Evolutionary conservation across 768 basidiomycete species (phyloP), one percentile per base, ranked within the genome.

Genomic region (Naganishia antarctica): DNA sequence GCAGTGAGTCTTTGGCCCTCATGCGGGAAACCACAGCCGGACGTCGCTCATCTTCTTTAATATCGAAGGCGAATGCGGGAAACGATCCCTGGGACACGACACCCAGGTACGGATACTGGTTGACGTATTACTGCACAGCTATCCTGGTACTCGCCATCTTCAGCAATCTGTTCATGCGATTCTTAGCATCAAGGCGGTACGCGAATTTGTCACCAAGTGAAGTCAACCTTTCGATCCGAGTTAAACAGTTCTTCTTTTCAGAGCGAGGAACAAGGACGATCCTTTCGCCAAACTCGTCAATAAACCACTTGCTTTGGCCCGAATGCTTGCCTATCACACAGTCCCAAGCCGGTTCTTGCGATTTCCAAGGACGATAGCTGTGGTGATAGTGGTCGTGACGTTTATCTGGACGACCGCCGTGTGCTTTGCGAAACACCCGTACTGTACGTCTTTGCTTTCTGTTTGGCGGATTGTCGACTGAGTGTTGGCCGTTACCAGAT

Each of bases 341-440:
- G 61, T 49, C 13, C 43, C 59, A 8, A 60, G 59, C 32, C 59
- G 46, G 11, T 60, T 60, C 61, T 49, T 62, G 47, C 61, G 44
- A 28, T 48, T 45, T 9, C 47, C 47, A 4, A 25, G 44, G 8
- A 49, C 61, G 0, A 18, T 47, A 8, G 32, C 44, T 29, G 16
- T 40, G 23, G 45, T 23, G 8, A 47, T 62, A 16, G 13, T 61
- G 18, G 5, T 47, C n/a, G 44, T 34, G 9, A 47, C 47, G 8
- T 48, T 48, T 28, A 13, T 23, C 4, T 40, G 34, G 25, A 49
- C 61, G 16, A 48, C 46, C 4, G 61, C 44, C 8, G 47, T 62
- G 18, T 62, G 61, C 45, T 62, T 62, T 62, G 47, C 28, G 25
- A 62, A 47, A 29, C 26, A 48, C 18, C 46, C 61, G n/a, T 49